Conservation (phyloP, 2,329 filamentous ascomycete species). For the Colletotrichum sp. region DNA sequence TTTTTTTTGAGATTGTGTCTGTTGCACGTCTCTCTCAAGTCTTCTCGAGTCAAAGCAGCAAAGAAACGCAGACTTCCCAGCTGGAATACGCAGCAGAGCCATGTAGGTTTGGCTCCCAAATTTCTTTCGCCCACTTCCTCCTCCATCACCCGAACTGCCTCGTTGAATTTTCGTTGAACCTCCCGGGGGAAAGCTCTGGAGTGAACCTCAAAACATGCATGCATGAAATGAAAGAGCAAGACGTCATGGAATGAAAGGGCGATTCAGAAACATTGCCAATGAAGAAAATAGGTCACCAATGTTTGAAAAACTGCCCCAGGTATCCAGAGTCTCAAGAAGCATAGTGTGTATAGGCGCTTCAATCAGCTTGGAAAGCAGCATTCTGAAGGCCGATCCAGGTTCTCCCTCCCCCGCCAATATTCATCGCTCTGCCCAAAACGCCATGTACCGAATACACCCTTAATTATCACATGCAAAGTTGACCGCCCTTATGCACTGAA, state of each 20-base stretch:
- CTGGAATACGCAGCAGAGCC: not conserved
- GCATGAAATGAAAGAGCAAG: not conserved
- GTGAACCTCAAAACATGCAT: not conserved
- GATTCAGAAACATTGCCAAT: not conserved
- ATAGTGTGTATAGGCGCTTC: constrained; percentile 1
- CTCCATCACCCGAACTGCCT: not conserved
- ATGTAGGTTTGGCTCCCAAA: not conserved
- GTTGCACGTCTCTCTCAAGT: not conserved
- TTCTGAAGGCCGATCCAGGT: constrained; percentile 16
- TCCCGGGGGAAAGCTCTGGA: not conserved
- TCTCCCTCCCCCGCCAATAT: not conserved
- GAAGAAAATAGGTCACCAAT: not conserved
- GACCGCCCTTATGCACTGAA: constrained; percentile 24
- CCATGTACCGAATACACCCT: constrained; percentile 19
- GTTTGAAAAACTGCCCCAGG: not conserved
- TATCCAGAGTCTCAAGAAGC: constrained; percentile 2
- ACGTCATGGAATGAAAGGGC: not conserved
- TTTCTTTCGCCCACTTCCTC: not conserved
- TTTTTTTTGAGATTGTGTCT: not conserved
- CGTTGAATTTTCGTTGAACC: not conserved
- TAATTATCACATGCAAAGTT: constrained; percentile 21
- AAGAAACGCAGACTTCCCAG: not conserved
- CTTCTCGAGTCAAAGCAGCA: not conserved
- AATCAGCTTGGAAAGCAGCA: constrained; percentile 16
- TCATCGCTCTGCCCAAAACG: constrained; percentile 22